Conservation (phyloP, 768 basidiomycete species). For the Amanita pallidorosea region DNA sequence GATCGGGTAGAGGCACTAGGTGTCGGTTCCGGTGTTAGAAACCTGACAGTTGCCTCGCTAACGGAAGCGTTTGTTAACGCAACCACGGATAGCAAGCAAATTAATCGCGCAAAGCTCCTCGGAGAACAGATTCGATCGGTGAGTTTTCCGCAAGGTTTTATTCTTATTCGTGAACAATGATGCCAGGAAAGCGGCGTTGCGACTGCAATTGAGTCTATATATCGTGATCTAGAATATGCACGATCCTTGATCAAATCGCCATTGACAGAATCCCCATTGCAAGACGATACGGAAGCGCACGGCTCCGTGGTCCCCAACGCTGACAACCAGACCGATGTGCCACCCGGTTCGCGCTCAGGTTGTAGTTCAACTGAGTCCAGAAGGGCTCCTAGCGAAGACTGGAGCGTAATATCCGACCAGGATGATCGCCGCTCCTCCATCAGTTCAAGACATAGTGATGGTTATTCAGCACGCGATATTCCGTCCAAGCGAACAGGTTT, state of each 20-base stretch:
- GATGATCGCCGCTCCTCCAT: conserved; percentile 51
- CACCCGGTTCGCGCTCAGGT: conserved; percentile 31
- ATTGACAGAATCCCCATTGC: conserved; percentile 16
- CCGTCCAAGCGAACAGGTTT: conserved; percentile 53
- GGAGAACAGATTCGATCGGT: conserved; percentile 86
- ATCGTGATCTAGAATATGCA: conserved; percentile 93
- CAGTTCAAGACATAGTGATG: conserved; percentile 36
- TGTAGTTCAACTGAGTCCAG: conserved; percentile 49
- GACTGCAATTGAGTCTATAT: conserved; percentile 90
- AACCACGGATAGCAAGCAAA: conserved; percentile 83
- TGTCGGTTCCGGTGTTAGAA: conserved; percentile 79
- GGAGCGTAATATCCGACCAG: conserved; percentile 79
- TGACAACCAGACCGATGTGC: conserved; percentile 13
- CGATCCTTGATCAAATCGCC: conserved; percentile 70
- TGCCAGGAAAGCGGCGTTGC: conserved; percentile 87
- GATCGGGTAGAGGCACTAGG: conserved; percentile 96
- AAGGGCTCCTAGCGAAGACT: conserved; percentile 62
- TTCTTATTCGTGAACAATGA: background rate
- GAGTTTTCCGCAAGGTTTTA: conserved; percentile 11
- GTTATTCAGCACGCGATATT: conserved; percentile 21
- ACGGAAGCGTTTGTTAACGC: conserved; percentile 72
- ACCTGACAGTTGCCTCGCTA: conserved; percentile 70
- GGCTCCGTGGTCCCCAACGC: conserved; percentile 26
- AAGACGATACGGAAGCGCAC: conserved; percentile 21
- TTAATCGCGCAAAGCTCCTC: conserved; percentile 70